These are phyloP conservation scores for Lycium barbarum DNA, from an alignment of 257 asterid genomes.

Conservation along the genomic window DNA sequence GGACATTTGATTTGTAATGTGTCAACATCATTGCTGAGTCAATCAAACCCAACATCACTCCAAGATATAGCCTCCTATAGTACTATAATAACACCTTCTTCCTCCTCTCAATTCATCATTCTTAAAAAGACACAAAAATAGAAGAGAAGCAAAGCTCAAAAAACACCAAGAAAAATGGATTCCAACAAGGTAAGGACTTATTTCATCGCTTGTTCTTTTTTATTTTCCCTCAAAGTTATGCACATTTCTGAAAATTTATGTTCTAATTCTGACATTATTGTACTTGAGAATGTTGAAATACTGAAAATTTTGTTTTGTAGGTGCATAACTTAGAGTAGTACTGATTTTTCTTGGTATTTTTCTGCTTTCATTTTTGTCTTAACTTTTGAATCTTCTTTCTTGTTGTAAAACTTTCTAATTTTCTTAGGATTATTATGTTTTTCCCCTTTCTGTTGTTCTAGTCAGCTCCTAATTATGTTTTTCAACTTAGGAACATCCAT, in stretches of 20 bases:
- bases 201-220: background rate
- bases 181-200: background rate
- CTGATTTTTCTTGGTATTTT: background rate
- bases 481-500: background rate
- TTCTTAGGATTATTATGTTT: background rate
- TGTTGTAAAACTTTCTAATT: background rate
- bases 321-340: background rate
- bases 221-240: background rate
- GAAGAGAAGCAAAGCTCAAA: background rate
- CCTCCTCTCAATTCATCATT: background rate
- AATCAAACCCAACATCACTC: background rate
- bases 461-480: background rate
- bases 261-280: too few species aligned
- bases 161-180: background rate
- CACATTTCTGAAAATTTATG: background rate
- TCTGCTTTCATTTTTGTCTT: background rate
- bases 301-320: background rate
- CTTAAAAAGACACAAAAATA: background rate
- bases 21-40: slow-evolving; percentile 25
- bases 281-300: background rate
- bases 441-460: background rate
- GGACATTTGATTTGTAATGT: slow-evolving; percentile 12
- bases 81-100: background rate
- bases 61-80: background rate
- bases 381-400: background rate